Evolutionary conservation across 441 rosid species (phyloP).

Genomic region (Pelargonium cotyledonis): DNA sequence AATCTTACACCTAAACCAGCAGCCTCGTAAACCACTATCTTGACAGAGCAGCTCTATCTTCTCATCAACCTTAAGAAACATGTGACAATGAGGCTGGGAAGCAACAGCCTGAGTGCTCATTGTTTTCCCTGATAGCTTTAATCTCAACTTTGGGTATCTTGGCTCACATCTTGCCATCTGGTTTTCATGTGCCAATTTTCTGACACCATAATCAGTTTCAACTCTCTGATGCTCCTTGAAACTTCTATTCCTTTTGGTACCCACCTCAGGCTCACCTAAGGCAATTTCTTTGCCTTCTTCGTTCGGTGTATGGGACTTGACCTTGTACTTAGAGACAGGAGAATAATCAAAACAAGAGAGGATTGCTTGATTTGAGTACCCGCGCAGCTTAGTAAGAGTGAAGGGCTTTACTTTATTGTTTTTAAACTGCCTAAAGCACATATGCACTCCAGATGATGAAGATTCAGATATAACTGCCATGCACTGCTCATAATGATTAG

Average conservation of each 20-base stretch:
- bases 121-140: conserved; percentile 21
- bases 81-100: conserved; percentile 9
- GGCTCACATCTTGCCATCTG: conserved; percentile 11
- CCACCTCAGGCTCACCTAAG: conserved; percentile 41
- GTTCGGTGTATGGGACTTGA: conserved; percentile 30
- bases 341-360: conserved; percentile 55
- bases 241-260: conserved; percentile 55
- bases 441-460: conserved; percentile 49
- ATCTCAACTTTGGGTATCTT: conserved; percentile 24
- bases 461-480: conserved; percentile 51
- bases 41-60: conserved; percentile 82
- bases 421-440: conserved; percentile 83
- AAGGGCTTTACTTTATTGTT: conserved; percentile 69
- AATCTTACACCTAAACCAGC: conserved; percentile 94
- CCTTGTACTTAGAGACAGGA: conserved; percentile 27
- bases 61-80: conserved; percentile 46
- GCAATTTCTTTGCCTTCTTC: conserved; percentile 46
- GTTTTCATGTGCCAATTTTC: conserved; percentile 10
- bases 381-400: conserved; percentile 74
- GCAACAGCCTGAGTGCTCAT: conserved; percentile 11
- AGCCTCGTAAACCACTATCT: conserved; percentile 96
- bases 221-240: conserved; percentile 25
- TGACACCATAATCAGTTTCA: conserved; percentile 18
- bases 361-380: conserved; percentile 75
- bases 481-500: conserved; percentile 70